Evolutionary conservation across 1,284 basidiomycete genomes (phyloP).

Genomic region (Termitomyces sp.): DNA sequence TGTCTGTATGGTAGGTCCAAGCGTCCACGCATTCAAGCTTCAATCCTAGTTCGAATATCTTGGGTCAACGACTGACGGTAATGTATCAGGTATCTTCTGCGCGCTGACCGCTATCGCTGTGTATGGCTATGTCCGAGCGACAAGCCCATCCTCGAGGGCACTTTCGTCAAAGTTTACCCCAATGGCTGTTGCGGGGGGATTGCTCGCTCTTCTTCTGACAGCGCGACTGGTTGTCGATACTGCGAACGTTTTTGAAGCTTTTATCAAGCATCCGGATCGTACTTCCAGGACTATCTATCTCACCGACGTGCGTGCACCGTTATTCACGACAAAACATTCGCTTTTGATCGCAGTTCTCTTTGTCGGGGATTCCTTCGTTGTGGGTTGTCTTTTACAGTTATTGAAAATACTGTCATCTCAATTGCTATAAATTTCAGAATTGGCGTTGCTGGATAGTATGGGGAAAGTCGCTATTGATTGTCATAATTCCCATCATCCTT

Average conservation of each 20-base stretch:
- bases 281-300: background rate
- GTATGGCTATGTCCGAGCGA: constrained; percentile 1
- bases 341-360: constrained; percentile 5
- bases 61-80: background rate
- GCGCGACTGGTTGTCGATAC: constrained; percentile 3
- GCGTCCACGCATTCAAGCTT: no score
- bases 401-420: background rate
- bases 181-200: background rate
- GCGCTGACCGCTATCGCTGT: background rate
- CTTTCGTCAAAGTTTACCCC: background rate
- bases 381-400: background rate
- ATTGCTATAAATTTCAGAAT: background rate
- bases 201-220: background rate
- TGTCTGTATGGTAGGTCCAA: no score
- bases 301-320: background rate
- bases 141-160: background rate
- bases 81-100: constrained; percentile 1
- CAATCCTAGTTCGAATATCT: no score
- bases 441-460: constrained; percentile 7
- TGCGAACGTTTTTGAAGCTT: constrained; percentile 5
- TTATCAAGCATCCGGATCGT: constrained; percentile 1
- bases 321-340: constrained; percentile 5
- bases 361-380: constrained; percentile 6
- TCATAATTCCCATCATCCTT: constrained; percentile 2
- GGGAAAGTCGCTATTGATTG: constrained; percentile 1